Evolutionary conservation across 768 basidiomycete genomes (phyloP).

Genomic region (Rhodotorula taiwanensis): DNA sequence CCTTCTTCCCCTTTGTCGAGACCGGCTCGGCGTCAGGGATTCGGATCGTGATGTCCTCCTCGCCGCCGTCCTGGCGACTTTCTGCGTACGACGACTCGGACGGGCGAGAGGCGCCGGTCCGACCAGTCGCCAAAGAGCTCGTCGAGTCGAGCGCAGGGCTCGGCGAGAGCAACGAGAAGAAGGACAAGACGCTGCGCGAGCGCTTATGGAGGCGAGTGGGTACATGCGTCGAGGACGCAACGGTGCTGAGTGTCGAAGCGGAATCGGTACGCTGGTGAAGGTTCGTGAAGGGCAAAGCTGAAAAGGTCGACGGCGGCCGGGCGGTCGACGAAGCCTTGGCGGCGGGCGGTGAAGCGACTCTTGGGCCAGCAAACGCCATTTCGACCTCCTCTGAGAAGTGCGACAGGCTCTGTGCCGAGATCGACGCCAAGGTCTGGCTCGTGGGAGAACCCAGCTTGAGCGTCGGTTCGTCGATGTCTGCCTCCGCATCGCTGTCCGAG

Average conservation of each 20-base stretch:
- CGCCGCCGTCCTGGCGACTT: too few relatives aligned
- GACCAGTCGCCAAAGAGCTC: background rate
- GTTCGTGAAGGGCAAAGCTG: constrained; percentile 11
- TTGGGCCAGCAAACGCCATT: too few relatives aligned
- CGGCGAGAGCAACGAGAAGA: constrained; percentile 15
- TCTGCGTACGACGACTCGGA: too few relatives aligned
- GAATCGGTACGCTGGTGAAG: constrained; percentile 9
- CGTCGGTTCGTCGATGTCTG: constrained; percentile 31
- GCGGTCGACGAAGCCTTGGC: background rate
- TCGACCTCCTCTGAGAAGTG: too few relatives aligned
- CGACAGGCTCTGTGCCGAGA: too few relatives aligned
- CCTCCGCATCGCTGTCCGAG: constrained; percentile 1
- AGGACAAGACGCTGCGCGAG: constrained; percentile 21
- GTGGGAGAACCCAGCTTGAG: too few relatives aligned
- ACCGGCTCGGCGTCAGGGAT: background rate
- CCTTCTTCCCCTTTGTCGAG: background rate
- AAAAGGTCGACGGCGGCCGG: background rate
- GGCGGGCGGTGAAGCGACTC: too few relatives aligned
- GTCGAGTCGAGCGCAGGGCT: background rate
- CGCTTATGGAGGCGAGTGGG: constrained; percentile 8
- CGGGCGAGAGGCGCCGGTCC: background rate
- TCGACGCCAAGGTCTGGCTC: too few relatives aligned
- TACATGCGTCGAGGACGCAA: background rate
- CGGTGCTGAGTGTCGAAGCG: background rate
- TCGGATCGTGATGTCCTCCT: too few relatives aligned